phyloP scores from a whole-genome alignment of 805 yeast species.

The Teunomyces atbi region DNA sequence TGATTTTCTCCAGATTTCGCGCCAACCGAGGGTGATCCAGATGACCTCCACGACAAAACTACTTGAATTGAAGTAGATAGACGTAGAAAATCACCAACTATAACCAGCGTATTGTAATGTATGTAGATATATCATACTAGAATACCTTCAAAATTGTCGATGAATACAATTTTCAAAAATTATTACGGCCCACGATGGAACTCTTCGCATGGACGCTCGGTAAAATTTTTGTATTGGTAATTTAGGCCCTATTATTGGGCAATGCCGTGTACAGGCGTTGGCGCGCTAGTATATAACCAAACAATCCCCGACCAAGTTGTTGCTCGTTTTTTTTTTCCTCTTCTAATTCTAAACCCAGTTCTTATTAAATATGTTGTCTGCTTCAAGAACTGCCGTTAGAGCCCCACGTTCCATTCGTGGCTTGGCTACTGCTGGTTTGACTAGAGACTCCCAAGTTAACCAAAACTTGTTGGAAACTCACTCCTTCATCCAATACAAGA shows the following conservation, averaged over 20 bases:
- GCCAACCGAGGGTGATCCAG: constrained; percentile 5
- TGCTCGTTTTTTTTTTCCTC: constrained; percentile 1
- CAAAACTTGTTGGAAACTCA: constrained; percentile 79
- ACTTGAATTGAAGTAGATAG: no score
- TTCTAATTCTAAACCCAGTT: constrained; percentile 6
- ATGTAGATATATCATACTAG: neutral
- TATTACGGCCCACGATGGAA: neutral
- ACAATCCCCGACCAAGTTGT: constrained; percentile 6
- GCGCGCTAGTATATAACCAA: constrained; percentile 5
- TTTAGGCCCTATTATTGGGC: constrained; percentile 4
- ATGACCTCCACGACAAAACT: neutral
- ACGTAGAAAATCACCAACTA: neutral
- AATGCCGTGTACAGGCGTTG: neutral
- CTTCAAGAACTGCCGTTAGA: constrained; percentile 37
- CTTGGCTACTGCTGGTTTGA: constrained; percentile 51
- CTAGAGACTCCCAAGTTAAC: constrained; percentile 70
- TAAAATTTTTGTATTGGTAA: constrained; percentile 4
- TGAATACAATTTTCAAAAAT: neutral
- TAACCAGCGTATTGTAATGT: neutral
- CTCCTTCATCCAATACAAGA: constrained; percentile 88
- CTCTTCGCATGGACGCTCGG: neutral
- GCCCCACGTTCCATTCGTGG: constrained; percentile 41
- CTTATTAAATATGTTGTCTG: constrained; percentile 37
- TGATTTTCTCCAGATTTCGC: constrained; percentile 10
- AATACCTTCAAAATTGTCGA: neutral